A percentile compares a stretch with the other conserved stretches of the same genome.
Conservation (phyloP, 2,329 filamentous ascomycete species). For the Ascochyta lentis region DNA sequence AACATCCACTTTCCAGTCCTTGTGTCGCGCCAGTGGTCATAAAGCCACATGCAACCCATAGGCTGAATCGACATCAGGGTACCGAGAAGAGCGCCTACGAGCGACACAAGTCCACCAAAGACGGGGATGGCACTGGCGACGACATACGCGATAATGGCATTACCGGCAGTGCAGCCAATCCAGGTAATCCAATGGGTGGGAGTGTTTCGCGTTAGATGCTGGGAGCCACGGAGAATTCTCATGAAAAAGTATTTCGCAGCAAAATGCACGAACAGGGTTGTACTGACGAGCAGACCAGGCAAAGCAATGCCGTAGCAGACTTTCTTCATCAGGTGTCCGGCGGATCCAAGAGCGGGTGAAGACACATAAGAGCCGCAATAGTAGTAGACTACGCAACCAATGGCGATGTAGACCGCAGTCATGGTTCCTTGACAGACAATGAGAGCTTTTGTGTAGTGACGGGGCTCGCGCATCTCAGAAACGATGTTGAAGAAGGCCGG, state of each 20-base stretch:
- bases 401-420: conserved; percentile 68
- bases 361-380: conserved; percentile 68
- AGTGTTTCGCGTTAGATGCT: conserved; percentile 60
- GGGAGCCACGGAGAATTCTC: conserved; percentile 71
- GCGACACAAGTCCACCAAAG: conserved; percentile 36
- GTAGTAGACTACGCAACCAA: conserved; percentile 71
- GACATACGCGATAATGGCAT: conserved; percentile 29
- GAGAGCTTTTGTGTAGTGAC: conserved; percentile 64
- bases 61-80: conserved; percentile 38
- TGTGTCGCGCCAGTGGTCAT: conserved; percentile 31
- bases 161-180: conserved; percentile 30
- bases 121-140: conserved; percentile 38
- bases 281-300: conserved; percentile 50
- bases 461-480: conserved; percentile 67
- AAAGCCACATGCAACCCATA: conserved; percentile 40
- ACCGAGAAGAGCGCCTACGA: conserved; percentile 35
- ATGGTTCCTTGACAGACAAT: conserved; percentile 65
- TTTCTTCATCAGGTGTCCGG: conserved; percentile 63
- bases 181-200: conserved; percentile 35
- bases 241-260: conserved; percentile 59
- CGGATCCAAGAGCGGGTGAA: conserved; percentile 71
- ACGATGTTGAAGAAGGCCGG: conserved; percentile 73
- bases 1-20: conserved; percentile 25
- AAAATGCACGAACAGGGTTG: conserved; percentile 32
- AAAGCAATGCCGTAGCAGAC: conserved; percentile 72